A percentile compares a stretch with the other conserved stretches of the same genome.
Evolutionary conservation across 1,284 basidiomycete species (phyloP).

Genomic region (Trametes sp.): DNA sequence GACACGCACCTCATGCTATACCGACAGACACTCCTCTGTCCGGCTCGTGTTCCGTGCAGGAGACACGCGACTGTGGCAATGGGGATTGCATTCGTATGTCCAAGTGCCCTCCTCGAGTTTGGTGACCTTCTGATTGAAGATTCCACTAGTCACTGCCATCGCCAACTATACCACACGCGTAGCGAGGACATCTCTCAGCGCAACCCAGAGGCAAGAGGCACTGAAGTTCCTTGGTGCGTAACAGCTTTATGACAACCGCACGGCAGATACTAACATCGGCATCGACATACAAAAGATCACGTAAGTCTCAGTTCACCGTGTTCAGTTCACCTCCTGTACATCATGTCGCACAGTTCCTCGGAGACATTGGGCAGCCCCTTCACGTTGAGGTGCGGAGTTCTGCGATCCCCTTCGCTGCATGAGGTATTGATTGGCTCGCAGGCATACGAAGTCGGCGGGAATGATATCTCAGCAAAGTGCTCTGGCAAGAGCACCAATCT

Average conservation of each 20-base stretch:
- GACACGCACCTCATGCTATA: not conserved
- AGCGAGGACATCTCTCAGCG: constrained; percentile 49
- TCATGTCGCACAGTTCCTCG: constrained; percentile 46
- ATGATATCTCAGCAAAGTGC: constrained; percentile 41
- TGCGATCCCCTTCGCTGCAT: not conserved
- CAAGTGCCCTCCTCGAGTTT: not conserved
- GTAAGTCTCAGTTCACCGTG: too few species aligned
- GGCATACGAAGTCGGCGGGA: constrained; percentile 39
- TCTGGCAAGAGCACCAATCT: constrained; percentile 51
- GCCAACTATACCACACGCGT: constrained; percentile 63
- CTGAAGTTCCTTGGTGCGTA: constrained; percentile 53
- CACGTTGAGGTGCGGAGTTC: constrained; percentile 34
- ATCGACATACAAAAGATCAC: too few species aligned
- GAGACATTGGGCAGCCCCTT: constrained; percentile 23
- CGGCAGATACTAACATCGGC: too few species aligned
- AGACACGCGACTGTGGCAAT: constrained; percentile 25
- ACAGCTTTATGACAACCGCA: not conserved
- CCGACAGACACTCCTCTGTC: constrained; percentile 19
- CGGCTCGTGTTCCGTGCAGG: constrained; percentile 26
- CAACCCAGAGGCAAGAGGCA: constrained; percentile 55
- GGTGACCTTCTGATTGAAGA: too few species aligned
- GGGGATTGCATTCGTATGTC: constrained; percentile 22
- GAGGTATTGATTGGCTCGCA: not conserved
- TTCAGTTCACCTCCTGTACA: constrained; percentile 43
- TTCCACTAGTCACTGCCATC: constrained; percentile 45